Percentiles rank a stretch among this genome's conserved stretches.
Conservation (phyloP, 75 land plant genomes). For the Cryptomeria japonica region DNA sequence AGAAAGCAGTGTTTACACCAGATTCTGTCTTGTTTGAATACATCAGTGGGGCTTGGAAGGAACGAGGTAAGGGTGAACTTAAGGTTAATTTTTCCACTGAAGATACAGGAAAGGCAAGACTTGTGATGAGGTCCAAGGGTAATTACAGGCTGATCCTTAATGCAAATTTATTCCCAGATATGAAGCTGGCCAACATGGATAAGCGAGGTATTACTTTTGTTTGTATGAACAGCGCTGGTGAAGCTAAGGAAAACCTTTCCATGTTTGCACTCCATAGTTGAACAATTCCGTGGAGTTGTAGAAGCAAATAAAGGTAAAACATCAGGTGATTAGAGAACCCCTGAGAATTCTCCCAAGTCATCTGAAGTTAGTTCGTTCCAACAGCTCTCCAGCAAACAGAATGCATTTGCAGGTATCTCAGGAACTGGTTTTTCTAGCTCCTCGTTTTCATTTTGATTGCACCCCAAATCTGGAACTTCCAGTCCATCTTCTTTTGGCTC, state of each 20-base stretch:
- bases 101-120: slow-evolving; percentile 50
- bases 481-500: slow-evolving; percentile 33
- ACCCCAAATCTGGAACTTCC: slow-evolving; percentile 39
- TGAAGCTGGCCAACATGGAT: slow-evolving; percentile 88
- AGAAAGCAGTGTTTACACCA: slow-evolving; percentile 70
- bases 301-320: slow-evolving; percentile 57
- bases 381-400: slow-evolving; percentile 74
- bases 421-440: slow-evolving; percentile 75
- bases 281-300: slow-evolving; percentile 58
- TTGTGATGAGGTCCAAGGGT: slow-evolving; percentile 91
- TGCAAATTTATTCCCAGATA: slow-evolving; percentile 84
- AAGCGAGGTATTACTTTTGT: slow-evolving; percentile 85
- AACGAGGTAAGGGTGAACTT: slow-evolving; percentile 92
- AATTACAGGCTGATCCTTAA: slow-evolving; percentile 84
- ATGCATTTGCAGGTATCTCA: slow-evolving; percentile 81
- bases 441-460: slow-evolving; percentile 55
- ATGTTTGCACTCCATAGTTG: slow-evolving; percentile 64
- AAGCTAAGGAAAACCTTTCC: slow-evolving; percentile 57
- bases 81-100: slow-evolving; percentile 63
- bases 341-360: slow-evolving; percentile 76
- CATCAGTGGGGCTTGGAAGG: slow-evolving; percentile 85
- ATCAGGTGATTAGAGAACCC: slow-evolving; percentile 42
- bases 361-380: slow-evolving; percentile 57
- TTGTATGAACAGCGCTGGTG: slow-evolving; percentile 70
- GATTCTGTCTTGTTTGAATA: slow-evolving; percentile 85